Evolutionary conservation across 2,329 filamentous ascomycete species (phyloP).

Genomic region (Tolypocladium sp.): DNA sequence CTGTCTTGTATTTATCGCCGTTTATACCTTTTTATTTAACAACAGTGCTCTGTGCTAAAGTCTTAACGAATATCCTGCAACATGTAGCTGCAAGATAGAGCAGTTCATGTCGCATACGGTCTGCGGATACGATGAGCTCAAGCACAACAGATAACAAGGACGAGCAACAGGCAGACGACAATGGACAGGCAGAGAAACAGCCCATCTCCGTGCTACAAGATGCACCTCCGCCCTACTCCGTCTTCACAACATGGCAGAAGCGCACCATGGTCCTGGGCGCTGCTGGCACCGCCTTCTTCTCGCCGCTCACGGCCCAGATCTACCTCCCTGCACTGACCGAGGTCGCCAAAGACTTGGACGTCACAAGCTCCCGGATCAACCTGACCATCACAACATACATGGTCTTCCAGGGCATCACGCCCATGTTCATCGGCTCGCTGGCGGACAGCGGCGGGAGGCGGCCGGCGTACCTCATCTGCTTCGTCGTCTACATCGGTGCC

Average conservation of each 20-base stretch:
- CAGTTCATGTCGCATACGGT: neutral
- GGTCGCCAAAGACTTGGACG: slow-evolving; percentile 36
- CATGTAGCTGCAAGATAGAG: neutral
- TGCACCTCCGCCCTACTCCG: slow-evolving; percentile 20
- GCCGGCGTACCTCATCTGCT: slow-evolving; percentile 44
- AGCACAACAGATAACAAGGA: neutral
- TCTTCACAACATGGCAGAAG: slow-evolving; percentile 30
- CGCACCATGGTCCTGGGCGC: slow-evolving; percentile 29
- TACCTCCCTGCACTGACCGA: slow-evolving; percentile 44
- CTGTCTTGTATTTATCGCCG: neutral
- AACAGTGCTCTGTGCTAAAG: neutral
- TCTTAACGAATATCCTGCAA: too few species aligned
- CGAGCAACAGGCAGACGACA: neutral
- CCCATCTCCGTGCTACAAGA: neutral
- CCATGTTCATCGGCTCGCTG: slow-evolving; percentile 46
- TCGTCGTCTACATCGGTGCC: slow-evolving; percentile 41
- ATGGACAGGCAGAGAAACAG: slow-evolving; percentile 8
- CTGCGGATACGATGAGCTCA: neutral
- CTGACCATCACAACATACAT: slow-evolving; percentile 46
- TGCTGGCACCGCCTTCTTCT: slow-evolving; percentile 31
- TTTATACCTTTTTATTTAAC: neutral
- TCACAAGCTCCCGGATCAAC: slow-evolving; percentile 34
- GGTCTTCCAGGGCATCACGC: slow-evolving; percentile 52
- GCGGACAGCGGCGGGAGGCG: slow-evolving; percentile 45
- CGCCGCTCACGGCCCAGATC: slow-evolving; percentile 38